phyloP scores from a whole-genome alignment of 1,284 basidiomycete genomes.

The Clitocybe nebularis region DNA sequence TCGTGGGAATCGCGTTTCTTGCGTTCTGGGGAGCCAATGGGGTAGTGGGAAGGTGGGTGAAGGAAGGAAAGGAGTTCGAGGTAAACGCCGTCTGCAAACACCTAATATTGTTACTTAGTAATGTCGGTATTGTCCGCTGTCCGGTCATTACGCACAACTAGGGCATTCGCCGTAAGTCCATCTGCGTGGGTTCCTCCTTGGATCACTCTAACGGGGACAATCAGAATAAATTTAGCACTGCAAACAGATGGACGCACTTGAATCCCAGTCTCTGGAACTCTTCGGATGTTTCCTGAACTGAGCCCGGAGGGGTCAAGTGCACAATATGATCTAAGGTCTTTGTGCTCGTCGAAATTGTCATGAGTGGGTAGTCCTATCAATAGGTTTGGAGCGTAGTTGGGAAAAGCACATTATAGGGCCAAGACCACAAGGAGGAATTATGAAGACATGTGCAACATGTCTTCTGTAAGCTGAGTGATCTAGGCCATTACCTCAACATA shows the following conservation, averaged over 20 bases:
- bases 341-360: slow-evolving; percentile 8
- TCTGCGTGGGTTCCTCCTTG: slow-evolving; percentile 60
- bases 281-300: slow-evolving; percentile 44
- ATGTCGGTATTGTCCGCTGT: not conserved
- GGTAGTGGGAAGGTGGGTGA: slow-evolving; percentile 47
- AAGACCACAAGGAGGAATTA: no score
- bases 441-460: no score
- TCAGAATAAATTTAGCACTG: no score
- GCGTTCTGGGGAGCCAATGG: slow-evolving; percentile 41
- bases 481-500: no score
- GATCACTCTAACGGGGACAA: slow-evolving; percentile 42
- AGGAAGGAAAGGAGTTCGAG: slow-evolving; percentile 67
- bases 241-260: slow-evolving; percentile 36
- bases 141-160: slow-evolving; percentile 43
- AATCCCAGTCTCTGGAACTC: slow-evolving; percentile 62
- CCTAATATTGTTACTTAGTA: slow-evolving; percentile 27
- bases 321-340: slow-evolving; percentile 63
- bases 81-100: slow-evolving; percentile 58
- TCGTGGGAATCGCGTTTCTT: slow-evolving; percentile 37
- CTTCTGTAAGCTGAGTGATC: no score
- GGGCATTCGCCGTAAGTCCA: slow-evolving; percentile 59
- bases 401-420: not conserved
- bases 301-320: slow-evolving; percentile 60
- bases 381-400: not conserved
- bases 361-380: not conserved